Conservation (phyloP, 2,329 filamentous ascomycete species). For the Verticillium nubilum region DNA sequence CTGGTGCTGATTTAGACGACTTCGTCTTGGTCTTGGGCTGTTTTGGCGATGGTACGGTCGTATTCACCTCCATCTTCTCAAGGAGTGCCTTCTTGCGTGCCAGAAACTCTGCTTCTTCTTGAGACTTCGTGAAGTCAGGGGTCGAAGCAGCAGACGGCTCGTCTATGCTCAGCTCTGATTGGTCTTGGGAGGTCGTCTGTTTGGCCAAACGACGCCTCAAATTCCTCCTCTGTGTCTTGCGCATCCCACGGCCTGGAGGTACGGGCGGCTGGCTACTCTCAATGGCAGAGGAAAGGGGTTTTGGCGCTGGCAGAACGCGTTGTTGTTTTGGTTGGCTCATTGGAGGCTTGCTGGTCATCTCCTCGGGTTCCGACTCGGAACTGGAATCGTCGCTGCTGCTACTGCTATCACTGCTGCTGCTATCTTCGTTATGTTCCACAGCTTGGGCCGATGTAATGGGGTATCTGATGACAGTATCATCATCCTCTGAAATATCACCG, state of each 20-base stretch:
- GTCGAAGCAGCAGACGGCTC: background rate
- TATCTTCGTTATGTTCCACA: background rate
- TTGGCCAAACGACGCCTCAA: slow-evolving; percentile 38
- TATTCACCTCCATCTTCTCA: slow-evolving; percentile 5
- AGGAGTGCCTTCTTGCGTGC: slow-evolving; percentile 36
- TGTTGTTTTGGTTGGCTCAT: background rate
- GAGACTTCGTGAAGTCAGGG: background rate
- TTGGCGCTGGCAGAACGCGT: background rate
- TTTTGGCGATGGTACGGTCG: background rate
- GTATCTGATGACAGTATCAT: background rate
- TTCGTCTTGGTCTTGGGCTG: slow-evolving; percentile 1
- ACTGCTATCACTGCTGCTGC: slow-evolving; percentile 1
- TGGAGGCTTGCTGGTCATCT: slow-evolving; percentile 26
- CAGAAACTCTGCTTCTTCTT: slow-evolving; percentile 21
- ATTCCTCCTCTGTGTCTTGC: slow-evolving; percentile 46
- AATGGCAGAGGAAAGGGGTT: background rate
- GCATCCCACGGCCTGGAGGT: slow-evolving; percentile 29
- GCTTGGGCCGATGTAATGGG: background rate
- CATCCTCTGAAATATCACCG: background rate
- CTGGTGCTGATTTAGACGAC: background rate
- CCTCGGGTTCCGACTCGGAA: slow-evolving; percentile 27
- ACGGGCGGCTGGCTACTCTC: slow-evolving; percentile 13
- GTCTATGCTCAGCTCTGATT: background rate
- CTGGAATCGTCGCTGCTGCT: slow-evolving; percentile 13
- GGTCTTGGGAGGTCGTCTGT: background rate